Base-by-base conservation (phyloP, 805 yeast species). In the Millerozyma acaciae region DNA sequence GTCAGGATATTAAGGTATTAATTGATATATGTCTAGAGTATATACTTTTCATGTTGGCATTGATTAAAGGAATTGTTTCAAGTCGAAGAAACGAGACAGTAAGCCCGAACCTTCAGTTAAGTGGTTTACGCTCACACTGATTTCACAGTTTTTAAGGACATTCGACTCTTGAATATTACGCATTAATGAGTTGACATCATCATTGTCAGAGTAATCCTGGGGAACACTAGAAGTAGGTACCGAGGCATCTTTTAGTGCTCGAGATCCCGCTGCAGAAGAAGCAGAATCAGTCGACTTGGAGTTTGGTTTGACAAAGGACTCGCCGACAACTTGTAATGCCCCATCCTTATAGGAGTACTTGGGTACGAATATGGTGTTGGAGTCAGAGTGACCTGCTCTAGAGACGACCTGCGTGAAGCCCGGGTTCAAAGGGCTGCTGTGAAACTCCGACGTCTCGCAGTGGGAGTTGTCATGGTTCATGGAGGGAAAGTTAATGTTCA, bases 401-500 rank as follows among this genome's bases (percentile, higher is more conserved):
- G 7, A 26, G 31, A 22, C 25, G 12, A 30, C 32, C 17, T 30
- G 32, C 16, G 21, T 4, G 8, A 28, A 28, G 8, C 18, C 15
- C 21, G 22, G 21, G 24, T 28, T 24, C 19, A 15, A 19, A 18
- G 33, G 16, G 14, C 16, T 24, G 10, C 37, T 31, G 20, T 32
- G 23, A n/a, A 24, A 26, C 12, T 16, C 13, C 8, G 46, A 41
- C 10, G 53, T 45, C 26, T 31, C 28, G 39, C 63, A 57, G 6
- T 39, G 42, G 5, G 57, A 47, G 21, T 34, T 30, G 8, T 32
- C 43, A 24, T 48, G 50, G 38, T 55, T 58, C 16, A 55, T 39
- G 4, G 60, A 51, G 3, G 64, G 64, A 32, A 58, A 50, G 36
- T 52, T 53, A 32, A 58, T 35, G 36, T 55, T 53, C 19, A 53